These are phyloP conservation scores for Lithospermum erythrorhizon DNA, from an alignment of 257 asterid genomes.

Conservation along the genomic window DNA sequence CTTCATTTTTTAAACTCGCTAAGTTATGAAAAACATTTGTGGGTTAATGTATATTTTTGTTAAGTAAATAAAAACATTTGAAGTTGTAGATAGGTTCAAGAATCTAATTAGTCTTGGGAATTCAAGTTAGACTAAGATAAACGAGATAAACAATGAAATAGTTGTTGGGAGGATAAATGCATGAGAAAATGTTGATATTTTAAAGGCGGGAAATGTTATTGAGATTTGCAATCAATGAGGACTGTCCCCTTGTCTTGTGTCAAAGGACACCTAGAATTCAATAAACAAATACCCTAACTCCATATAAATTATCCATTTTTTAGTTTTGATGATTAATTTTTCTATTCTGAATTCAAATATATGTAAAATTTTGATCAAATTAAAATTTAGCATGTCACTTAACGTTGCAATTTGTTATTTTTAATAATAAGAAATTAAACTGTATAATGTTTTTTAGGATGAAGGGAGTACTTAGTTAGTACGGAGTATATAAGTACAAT, in stretches of 20 bases:
- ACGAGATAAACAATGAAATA: background rate
- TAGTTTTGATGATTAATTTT: too few relatives aligned
- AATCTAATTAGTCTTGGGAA: constrained; percentile 3
- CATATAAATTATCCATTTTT: too few relatives aligned
- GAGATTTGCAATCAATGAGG: constrained; percentile 34
- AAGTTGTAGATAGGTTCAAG: background rate
- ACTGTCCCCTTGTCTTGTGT: constrained; percentile 35
- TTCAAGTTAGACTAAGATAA: background rate
- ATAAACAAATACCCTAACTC: too few relatives aligned
- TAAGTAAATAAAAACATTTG: background rate
- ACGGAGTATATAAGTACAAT: too few relatives aligned
- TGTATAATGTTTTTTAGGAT: too few relatives aligned
- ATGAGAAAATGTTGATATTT: background rate
- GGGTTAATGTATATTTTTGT: background rate
- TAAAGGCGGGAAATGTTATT: constrained; percentile 13
- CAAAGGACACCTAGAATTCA: background rate
- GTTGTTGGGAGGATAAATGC: constrained; percentile 11
- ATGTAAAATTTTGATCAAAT: too few relatives aligned
- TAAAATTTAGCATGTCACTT: too few relatives aligned
- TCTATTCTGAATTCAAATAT: too few relatives aligned
- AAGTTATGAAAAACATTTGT: background rate
- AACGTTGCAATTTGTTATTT: too few relatives aligned
- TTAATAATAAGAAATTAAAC: too few relatives aligned
- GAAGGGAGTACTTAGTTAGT: too few relatives aligned
- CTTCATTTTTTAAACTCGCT: too few relatives aligned